Evolutionary conservation across 306 rosid species (phyloP), one percentile per base, ranked within the genome.

Genomic region (Corylus heterophylla): DNA sequence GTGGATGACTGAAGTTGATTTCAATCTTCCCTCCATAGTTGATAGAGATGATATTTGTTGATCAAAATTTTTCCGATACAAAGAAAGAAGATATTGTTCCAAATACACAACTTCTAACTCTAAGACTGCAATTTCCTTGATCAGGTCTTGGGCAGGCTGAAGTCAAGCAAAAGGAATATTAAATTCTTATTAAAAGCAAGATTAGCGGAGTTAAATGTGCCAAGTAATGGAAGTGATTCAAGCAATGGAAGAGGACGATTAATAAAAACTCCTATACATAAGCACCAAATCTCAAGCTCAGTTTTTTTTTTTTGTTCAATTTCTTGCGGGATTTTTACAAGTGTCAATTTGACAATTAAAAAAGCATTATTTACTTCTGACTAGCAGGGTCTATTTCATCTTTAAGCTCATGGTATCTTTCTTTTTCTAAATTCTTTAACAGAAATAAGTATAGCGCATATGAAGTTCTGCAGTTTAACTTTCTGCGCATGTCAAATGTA

Each of bases 61-160:
- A 71, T 85, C 75, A 83, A 89, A 92, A 70, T 88, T 84, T 81
- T 79, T 89, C 67, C 98, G 88, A 69, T 95, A 95, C 81, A 92
- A 75, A 51, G 95, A 91, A 61, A 95, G 94, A 27, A 95, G 92
- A 79, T 88, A 82, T 29, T 88, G 90, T 76, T 95, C 98, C 92
- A 92, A 84, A 71, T 88, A 74, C 79, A 82, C 79, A 13, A 95
- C 91, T 92, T 95, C 96, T 71, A 86, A 67, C 84, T 95, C 98
- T 75, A 95, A 84, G 59, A 84, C 90, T 18, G 92, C 90, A 83
- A 95, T 90, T 74, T 95, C 97, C 80, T 90, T 90, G 5, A 95
- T 86, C 82, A 92, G 88, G 45, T 88, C 96, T 86, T 76, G 88
- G 74, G 92, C 89, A 75, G 92, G 88, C 98, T 91, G 84, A 75